phyloP scores from a whole-genome alignment of 352 stramenopile species.

The Albugo laibachii region DNA sequence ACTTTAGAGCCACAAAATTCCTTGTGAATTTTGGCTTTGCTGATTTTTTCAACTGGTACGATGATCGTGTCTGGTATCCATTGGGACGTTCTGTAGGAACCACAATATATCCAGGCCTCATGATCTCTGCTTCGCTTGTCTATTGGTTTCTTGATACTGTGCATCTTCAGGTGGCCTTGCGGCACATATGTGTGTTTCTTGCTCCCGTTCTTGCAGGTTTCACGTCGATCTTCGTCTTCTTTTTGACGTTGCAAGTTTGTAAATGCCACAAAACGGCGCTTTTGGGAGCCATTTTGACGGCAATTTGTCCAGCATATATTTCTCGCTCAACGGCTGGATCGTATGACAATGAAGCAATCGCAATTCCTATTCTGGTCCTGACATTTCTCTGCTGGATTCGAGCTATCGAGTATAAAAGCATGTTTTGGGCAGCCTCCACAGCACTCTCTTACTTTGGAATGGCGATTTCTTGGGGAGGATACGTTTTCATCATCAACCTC shows the following conservation, averaged over 20 bases:
- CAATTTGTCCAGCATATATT: slow-evolving; percentile 93
- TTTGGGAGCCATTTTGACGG: slow-evolving; percentile 84
- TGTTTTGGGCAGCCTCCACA: slow-evolving; percentile 32
- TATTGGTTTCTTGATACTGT: slow-evolving; percentile 45
- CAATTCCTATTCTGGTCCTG: slow-evolving; percentile 93
- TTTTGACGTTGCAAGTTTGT: slow-evolving; percentile 75
- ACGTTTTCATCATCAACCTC: slow-evolving; percentile 99
- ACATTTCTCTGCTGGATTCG: slow-evolving; percentile 95
- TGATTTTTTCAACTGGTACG: slow-evolving; percentile 96
- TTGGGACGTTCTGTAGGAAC: slow-evolving; percentile 81
- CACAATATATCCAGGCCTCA: slow-evolving; percentile 87
- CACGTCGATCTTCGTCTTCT: slow-evolving; percentile 67
- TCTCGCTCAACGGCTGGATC: slow-evolving; percentile 92
- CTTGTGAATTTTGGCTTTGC: slow-evolving; percentile 78
- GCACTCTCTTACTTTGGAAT: slow-evolving; percentile 93
- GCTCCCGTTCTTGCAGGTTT: slow-evolving; percentile 76
- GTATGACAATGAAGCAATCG: slow-evolving; percentile 98
- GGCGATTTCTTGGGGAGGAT: slow-evolving; percentile 93
- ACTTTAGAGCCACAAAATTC: slow-evolving; percentile 96
- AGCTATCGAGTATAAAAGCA: slow-evolving; percentile 52
- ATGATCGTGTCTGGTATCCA: slow-evolving; percentile 90
- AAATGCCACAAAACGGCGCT: slow-evolving; percentile 41
- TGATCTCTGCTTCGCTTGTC: slow-evolving; percentile 60
- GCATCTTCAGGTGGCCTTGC: slow-evolving; percentile 48
- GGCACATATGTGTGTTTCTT: slow-evolving; percentile 82